Percentiles rank a stretch among this genome's conserved stretches.
Evolutionary conservation across 306 rosid species (phyloP).

Genomic region (Urtica urens): DNA sequence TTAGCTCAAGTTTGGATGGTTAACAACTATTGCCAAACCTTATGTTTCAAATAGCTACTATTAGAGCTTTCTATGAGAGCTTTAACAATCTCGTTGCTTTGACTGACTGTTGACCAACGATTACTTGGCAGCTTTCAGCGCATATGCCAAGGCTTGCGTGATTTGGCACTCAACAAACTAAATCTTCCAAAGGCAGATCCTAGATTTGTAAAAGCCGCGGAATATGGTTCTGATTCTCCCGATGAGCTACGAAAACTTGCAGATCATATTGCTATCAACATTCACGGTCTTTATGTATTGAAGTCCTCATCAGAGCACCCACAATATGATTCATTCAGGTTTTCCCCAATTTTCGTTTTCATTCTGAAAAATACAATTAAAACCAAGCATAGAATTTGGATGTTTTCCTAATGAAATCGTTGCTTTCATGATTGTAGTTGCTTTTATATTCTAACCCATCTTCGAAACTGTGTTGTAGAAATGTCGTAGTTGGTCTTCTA

Average conservation of each 20-base stretch:
- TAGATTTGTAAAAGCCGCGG: constrained; percentile 51
- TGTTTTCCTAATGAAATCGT: constrained; percentile 1
- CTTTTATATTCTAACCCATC: neutral
- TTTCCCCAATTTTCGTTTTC: constrained; percentile 4
- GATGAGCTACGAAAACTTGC: constrained; percentile 58
- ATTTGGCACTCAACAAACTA: constrained; percentile 34
- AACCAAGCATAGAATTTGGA: neutral
- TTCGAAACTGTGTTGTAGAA: constrained; percentile 38
- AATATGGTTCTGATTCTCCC: constrained; percentile 44
- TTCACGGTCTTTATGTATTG: constrained; percentile 57
- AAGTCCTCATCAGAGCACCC: constrained; percentile 53
- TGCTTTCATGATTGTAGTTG: neutral
- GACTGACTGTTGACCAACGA: no score
- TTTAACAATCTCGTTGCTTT: no score
- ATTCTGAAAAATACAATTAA: neutral
- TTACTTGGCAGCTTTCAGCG: constrained; percentile 59
- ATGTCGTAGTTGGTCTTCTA: constrained; percentile 65
- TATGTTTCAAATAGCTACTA: no score
- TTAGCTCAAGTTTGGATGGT: no score
- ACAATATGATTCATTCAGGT: constrained; percentile 69
- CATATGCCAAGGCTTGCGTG: constrained; percentile 57
- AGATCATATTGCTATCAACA: constrained; percentile 49
- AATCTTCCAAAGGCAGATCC: constrained; percentile 50
- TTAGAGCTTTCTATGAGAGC: no score
- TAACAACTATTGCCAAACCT: no score